Conservation (phyloP, 495 filamentous ascomycete genomes). For the Apodospora peruviana region DNA sequence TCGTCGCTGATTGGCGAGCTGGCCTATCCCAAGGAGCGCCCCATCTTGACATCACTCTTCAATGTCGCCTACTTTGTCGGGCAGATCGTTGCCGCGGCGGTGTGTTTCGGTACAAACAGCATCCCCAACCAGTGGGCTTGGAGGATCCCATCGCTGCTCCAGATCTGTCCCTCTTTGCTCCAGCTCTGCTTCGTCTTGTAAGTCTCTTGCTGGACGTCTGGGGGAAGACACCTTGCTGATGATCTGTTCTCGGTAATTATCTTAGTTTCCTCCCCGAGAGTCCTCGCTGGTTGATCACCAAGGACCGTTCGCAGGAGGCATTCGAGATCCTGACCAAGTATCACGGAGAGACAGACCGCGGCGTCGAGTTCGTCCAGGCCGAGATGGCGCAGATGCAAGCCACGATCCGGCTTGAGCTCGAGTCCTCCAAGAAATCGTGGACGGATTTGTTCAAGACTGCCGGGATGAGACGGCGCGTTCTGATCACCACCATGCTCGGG, state of each 20-base stretch:
- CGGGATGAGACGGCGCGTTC: conserved; percentile 51
- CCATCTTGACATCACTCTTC: conserved; percentile 62
- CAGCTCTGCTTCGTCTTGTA: conserved; percentile 50
- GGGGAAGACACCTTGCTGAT: not conserved
- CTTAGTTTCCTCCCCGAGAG: conserved; percentile 52
- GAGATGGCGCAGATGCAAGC: conserved; percentile 57
- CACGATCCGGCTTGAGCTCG: conserved; percentile 53
- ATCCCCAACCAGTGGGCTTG: conserved; percentile 56
- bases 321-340: conserved; percentile 52
- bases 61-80: conserved; percentile 62
- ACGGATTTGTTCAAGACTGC: conserved; percentile 46
- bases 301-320: conserved; percentile 55
- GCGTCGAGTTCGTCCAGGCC: conserved; percentile 53
- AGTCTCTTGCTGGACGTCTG: not conserved
- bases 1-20: conserved; percentile 62
- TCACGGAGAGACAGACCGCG: conserved; percentile 53
- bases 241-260: not conserved
- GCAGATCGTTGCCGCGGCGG: conserved; percentile 55
- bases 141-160: conserved; percentile 59
- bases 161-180: conserved; percentile 50
- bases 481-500: conserved; percentile 53
- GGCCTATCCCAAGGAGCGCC: conserved; percentile 60
- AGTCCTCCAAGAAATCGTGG: conserved; percentile 50
- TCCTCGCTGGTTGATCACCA: conserved; percentile 55
- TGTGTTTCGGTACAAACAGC: conserved; percentile 53